Base-by-base conservation (phyloP, 352 stramenopile genomes). In the Globisporangium alternatum region DNA sequence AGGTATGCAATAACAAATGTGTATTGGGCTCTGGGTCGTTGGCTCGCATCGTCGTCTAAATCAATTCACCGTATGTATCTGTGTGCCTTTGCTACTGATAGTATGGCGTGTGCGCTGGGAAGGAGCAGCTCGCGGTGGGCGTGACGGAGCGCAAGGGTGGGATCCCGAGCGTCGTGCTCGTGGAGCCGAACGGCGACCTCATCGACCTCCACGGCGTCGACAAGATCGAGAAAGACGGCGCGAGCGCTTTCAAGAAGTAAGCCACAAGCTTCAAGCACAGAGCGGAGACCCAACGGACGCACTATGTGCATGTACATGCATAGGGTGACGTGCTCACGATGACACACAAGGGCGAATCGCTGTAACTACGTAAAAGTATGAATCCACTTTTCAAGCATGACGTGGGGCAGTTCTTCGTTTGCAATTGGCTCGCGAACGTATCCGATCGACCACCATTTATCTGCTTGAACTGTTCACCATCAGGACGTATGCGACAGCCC, bases 121-220 rank as follows among this genome's bases (percentile, higher is more conserved):
- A 86, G 33, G 87, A 95, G 63, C 73, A 82, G 67, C 52, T 66
- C 3, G 69, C 60, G 2, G 71, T 95, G 8, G 78, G 75, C 28
- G 79, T 90, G 19, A 75, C 75, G 44, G 75, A 87, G 17, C 85
- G 86, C 58, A 78, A 88, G 56, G 72, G 74, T 31, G 87, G 85
- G 35, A 88, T 95, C 56, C 87, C 87, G 21, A 92, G 78, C 58
- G 68, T 95, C 31, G 75, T 93, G 45, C 64, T 94, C n/a, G 79
- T 95, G 31, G 62, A 77, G 17, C 48, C 67, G 1, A 74, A 86
- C 41, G 86, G 86, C 61, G 70, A 88, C 21, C 41, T 95, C 56
- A 68, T 95, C 41, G 84, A 92, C 67, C 75, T 86, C 31, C 47
- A 92, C 47, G 86, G 79, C 41, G 83, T 66, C 2, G 71, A 89